These are phyloP conservation scores for Eruca vesicaria DNA, from an alignment of 441 rosid genomes.

Conservation along the genomic window DNA sequence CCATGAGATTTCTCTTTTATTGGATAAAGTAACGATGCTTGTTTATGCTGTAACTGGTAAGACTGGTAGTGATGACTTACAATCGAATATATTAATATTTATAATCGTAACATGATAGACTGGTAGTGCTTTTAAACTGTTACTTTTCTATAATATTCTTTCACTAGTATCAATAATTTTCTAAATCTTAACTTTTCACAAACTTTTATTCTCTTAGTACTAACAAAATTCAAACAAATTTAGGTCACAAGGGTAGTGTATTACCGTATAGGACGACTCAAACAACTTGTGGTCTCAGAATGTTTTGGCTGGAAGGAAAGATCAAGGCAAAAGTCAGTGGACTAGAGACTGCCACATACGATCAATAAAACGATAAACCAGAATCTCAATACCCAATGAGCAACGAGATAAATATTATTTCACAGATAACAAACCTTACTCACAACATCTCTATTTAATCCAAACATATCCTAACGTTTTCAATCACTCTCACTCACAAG, in stretches of 20 bases:
- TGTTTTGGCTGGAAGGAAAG: constrained; percentile 6
- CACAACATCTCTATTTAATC: constrained; percentile 20
- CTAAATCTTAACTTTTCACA: background rate
- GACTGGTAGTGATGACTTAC: background rate
- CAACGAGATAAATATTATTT: constrained; percentile 19
- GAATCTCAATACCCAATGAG: constrained; percentile 29
- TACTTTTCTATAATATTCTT: background rate
- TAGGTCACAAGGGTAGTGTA: background rate
- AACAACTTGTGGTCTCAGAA: constrained; percentile 15
- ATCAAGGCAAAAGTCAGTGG: constrained; percentile 15
- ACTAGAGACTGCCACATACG: constrained; percentile 18
- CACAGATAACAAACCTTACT: constrained; percentile 24
- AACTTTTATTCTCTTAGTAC: background rate
- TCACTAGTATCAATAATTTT: background rate
- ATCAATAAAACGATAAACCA: constrained; percentile 8
- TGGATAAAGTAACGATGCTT: no score
- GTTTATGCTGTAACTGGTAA: no score
- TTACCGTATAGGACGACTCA: constrained; percentile 6
- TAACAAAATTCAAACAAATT: background rate
- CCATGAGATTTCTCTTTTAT: no score
- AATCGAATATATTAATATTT: background rate
- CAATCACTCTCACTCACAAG: constrained; percentile 34
- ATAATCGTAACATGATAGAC: background rate
- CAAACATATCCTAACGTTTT: background rate
- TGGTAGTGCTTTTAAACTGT: background rate